Percentiles rank a stretch among this genome's conserved stretches.
These are phyloP conservation scores for Magnusiomyces suaveolens DNA, from an alignment of 1,139 yeast genomes.

Conservation along the genomic window DNA sequence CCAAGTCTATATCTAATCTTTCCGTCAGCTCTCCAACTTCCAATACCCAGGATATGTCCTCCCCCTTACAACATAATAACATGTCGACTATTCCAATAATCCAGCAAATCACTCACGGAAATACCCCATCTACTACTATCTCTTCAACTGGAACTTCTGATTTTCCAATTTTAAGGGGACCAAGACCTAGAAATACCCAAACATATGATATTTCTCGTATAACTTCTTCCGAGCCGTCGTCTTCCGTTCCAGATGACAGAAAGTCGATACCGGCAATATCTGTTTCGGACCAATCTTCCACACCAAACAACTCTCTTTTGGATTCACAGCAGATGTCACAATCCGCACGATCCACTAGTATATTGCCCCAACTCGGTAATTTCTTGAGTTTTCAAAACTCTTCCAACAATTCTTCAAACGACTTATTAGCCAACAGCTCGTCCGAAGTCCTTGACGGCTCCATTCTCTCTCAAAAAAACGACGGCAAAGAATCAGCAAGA, in stretches of 20 bases:
- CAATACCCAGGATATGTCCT: background rate
- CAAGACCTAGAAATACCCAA: background rate
- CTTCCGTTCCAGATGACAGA: background rate
- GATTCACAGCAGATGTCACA: too few relatives aligned
- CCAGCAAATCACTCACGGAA: background rate
- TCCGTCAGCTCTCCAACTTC: background rate
- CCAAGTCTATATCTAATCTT: background rate
- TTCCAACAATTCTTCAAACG: background rate
- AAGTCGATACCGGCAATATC: slow-evolving; percentile 2
- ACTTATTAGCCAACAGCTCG: background rate
- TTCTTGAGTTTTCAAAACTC: background rate
- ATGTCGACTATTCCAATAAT: background rate
- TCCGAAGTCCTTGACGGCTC: background rate
- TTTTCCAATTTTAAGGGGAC: background rate
- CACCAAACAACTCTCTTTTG: too few relatives aligned
- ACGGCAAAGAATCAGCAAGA: background rate
- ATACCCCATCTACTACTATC: too few relatives aligned
- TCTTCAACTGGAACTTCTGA: background rate
- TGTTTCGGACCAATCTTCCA: too few relatives aligned
- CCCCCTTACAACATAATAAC: background rate
- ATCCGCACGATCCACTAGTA: background rate
- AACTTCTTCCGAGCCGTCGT: too few relatives aligned
- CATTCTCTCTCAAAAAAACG: background rate
- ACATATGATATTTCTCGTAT: background rate
- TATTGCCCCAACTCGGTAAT: slow-evolving; percentile 2